phyloP scores from a whole-genome alignment of 2,329 filamentous ascomycete genomes.

The Cladosporium halotolerans region DNA sequence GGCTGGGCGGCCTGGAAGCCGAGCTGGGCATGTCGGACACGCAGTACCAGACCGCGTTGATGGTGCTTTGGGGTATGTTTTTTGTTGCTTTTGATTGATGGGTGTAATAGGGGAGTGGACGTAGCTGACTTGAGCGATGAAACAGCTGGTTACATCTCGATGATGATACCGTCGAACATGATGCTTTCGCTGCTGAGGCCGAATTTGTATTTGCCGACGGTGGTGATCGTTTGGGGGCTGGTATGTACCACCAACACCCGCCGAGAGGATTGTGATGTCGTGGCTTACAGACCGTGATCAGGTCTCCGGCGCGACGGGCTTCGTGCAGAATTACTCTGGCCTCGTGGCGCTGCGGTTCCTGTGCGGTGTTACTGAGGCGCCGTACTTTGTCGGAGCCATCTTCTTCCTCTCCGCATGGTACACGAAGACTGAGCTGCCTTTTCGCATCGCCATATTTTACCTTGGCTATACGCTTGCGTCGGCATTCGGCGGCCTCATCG shows the following conservation, averaged over 20 bases:
- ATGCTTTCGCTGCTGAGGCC: conserved; percentile 39
- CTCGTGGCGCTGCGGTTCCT: conserved; percentile 20
- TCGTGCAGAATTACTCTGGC: conserved; percentile 21
- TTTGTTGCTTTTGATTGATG: conserved; percentile 33
- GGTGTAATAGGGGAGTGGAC: background rate
- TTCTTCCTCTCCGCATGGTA: conserved; percentile 32
- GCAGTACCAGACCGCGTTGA: conserved; percentile 45
- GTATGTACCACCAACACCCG: background rate
- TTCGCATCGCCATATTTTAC: conserved; percentile 1
- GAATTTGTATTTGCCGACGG: conserved; percentile 35
- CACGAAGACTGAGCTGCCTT: conserved; percentile 28
- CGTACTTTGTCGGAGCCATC: conserved; percentile 2
- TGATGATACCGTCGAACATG: conserved; percentile 40
- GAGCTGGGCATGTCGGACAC: conserved; percentile 51
- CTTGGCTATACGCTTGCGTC: conserved; percentile 1
- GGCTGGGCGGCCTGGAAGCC: conserved; percentile 40
- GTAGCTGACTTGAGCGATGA: background rate
- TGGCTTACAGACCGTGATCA: conserved; percentile 5
- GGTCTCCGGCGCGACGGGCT: conserved; percentile 20
- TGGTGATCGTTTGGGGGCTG: conserved; percentile 26
- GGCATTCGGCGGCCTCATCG: conserved; percentile 5
- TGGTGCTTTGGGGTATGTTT: conserved; percentile 26
- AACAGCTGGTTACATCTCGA: conserved; percentile 30
- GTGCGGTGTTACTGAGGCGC: conserved; percentile 15
- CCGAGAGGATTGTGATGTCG: background rate